Evolutionary conservation across 805 yeast genomes (phyloP), one percentile per base, ranked within the genome.

Genomic region (Barnettozyma salicaria): DNA sequence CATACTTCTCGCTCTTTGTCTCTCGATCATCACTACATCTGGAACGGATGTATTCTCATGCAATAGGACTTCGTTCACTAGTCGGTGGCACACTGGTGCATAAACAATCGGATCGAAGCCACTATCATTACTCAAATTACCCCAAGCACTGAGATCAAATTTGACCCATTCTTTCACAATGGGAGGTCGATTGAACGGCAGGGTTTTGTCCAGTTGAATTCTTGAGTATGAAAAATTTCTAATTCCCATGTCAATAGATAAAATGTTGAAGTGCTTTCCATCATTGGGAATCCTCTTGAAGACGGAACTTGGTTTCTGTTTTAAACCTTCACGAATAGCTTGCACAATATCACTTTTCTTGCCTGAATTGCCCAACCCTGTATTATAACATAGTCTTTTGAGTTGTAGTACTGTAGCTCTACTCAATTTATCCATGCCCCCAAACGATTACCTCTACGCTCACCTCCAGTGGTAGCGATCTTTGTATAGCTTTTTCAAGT

Each of bases 1-100:
- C 44, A 56, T 57, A 0, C 75, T 64, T 34, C 84, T 61, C 27
- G 70, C 61, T 27, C 85, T 49, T 51, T 79, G 86, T 39, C 76
- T 50, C 47, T 79, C 86, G 3, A 78, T 57, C 9, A 77, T 48
- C 3, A 74, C 62, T 3, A 66, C 50, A 40, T 68, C 68, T 0
- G 76, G 70, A 0, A 42, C 21, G 1, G 41, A 27, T 3, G 42
- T 30, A 4, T 40, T 37, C 2, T 36, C 17, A 3, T 54, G 50
- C 10, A 61, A 41, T 18, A 52, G 36, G 2, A 54, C 45, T 0
- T 48, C 48, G 12, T 61, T 53, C 1, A 58, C 53, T 4, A 63
- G 42, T 5, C 42, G 41, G 11, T 42, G 40, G 4, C 55, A 51
- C 2, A 56, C 43, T 4, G 45, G 26, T 2, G 57, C 49, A 26